phyloP scores from a whole-genome alignment of 2,329 filamentous ascomycete genomes.

The Botrytis hyacinthi region DNA sequence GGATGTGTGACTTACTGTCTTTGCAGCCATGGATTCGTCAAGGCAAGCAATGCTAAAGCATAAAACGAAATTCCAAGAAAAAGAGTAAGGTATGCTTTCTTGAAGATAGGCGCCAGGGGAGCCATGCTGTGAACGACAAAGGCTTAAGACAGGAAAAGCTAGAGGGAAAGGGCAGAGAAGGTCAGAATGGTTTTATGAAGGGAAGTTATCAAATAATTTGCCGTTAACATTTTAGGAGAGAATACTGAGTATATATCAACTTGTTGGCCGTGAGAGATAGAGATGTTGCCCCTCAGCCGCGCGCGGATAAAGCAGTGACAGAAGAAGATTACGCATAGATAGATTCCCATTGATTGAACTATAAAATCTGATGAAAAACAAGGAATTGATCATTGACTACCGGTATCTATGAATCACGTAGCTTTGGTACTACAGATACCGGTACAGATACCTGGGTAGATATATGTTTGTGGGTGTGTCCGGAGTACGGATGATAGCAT shows the following conservation, averaged over 20 bases:
- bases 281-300: neutral
- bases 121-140: constrained; percentile 26
- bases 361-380: neutral
- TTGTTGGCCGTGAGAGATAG: neutral
- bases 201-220: neutral
- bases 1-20: constrained; percentile 61
- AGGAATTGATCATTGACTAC: neutral
- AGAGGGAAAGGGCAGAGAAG: neutral
- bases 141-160: constrained; percentile 4
- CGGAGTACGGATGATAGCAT: neutral
- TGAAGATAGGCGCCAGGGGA: constrained; percentile 46
- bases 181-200: neutral
- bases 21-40: constrained; percentile 71
- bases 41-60: constrained; percentile 59
- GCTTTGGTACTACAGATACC: neutral
- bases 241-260: neutral
- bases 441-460: too few relatives aligned
- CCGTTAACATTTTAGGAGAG: too few relatives aligned
- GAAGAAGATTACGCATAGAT: neutral
- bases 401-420: neutral
- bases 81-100: constrained; percentile 50
- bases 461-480: neutral
- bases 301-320: neutral
- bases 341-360: neutral
- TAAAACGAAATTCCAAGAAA: constrained; percentile 64